phyloP scores from a whole-genome alignment of 495 filamentous ascomycete genomes.

The Staphylotrichum longicolle region DNA sequence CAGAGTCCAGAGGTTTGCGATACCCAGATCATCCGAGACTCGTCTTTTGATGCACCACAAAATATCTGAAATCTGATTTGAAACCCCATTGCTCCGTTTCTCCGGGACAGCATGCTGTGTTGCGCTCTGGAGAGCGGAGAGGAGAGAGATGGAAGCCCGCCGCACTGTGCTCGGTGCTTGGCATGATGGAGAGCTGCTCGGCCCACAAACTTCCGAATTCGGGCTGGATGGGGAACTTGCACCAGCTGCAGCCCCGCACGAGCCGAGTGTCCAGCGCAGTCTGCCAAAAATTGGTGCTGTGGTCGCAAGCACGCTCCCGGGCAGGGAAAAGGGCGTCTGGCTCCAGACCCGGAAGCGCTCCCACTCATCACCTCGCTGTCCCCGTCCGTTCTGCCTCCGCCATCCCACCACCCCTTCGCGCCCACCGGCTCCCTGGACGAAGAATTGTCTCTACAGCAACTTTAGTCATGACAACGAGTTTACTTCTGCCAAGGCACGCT shows the following conservation, averaged over 20 bases:
- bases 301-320: conserved; percentile 21
- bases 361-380: conserved; percentile 18
- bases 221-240: conserved; percentile 15
- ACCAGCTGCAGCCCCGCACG: conserved; percentile 21
- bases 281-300: conserved; percentile 32
- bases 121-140: no score
- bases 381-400: conserved; percentile 18
- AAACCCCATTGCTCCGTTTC: no score
- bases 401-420: conserved; percentile 19
- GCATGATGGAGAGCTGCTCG: background rate
- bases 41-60: no score
- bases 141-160: no score
- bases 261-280: conserved; percentile 21
- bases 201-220: conserved; percentile 16
- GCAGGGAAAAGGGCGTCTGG: conserved; percentile 25
- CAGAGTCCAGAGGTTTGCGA: no score
- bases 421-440: conserved; percentile 15
- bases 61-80: no score
- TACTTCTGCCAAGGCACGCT: conserved; percentile 10
- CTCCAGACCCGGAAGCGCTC: conserved; percentile 22
- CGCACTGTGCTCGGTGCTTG: background rate
- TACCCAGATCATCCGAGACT: no score
- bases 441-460: conserved; percentile 2
- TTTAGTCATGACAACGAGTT: conserved; percentile 30
- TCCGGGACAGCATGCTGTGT: no score